Evolutionary conservation across 2,329 filamentous ascomycete genomes (phyloP).

Genomic region (Davidsoniella neocaledoniae): DNA sequence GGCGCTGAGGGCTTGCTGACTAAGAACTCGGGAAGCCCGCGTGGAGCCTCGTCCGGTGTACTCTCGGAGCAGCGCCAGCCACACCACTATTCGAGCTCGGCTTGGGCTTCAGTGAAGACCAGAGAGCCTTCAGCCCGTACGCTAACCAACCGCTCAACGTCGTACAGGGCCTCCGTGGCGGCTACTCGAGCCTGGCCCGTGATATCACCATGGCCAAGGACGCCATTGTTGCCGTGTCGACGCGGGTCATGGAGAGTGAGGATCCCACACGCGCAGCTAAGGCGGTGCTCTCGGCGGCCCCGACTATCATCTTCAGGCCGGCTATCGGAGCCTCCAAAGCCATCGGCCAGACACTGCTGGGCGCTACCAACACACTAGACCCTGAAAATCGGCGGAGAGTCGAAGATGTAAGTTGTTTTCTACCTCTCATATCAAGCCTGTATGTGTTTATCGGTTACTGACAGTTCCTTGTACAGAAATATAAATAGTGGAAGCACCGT

Average conservation of each 20-base stretch:
- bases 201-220: constrained; percentile 78
- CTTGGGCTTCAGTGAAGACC: constrained; percentile 45
- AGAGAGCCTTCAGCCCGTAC: constrained; percentile 76
- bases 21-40: constrained; percentile 21
- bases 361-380: constrained; percentile 83
- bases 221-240: constrained; percentile 86
- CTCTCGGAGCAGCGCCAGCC: background rate
- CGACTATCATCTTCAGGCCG: constrained; percentile 83
- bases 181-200: constrained; percentile 64
- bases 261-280: constrained; percentile 65
- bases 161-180: constrained; percentile 67
- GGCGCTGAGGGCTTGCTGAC: constrained; percentile 65
- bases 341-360: constrained; percentile 75
- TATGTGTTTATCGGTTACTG: too few species aligned
- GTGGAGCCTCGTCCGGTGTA: constrained; percentile 17
- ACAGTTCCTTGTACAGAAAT: too few species aligned
- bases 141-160: constrained; percentile 87
- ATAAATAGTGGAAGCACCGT: too few species aligned
- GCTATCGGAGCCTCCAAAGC: constrained; percentile 82
- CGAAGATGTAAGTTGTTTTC: constrained; percentile 43
- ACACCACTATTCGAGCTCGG: constrained; percentile 17
- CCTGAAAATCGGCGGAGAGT: constrained; percentile 62
- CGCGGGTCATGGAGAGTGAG: constrained; percentile 73
- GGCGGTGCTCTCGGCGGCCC: constrained; percentile 64
- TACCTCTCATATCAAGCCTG: too few species aligned